Percentiles rank a stretch among this genome's conserved stretches.
These are phyloP conservation scores for Monosporozyma solicola DNA, from an alignment of 805 yeast species.

Conservation along the genomic window DNA sequence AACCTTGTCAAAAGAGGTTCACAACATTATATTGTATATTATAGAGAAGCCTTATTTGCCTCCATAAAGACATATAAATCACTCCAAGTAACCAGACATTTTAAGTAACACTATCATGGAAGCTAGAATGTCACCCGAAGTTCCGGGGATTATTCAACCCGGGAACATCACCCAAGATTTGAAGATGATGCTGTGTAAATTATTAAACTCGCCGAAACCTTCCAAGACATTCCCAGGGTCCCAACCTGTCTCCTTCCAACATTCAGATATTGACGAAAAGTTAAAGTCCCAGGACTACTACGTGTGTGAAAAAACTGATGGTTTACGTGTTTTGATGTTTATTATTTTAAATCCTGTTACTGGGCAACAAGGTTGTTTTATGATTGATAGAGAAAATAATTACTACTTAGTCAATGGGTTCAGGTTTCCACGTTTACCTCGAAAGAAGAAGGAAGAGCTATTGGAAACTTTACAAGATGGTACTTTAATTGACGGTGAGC, in stretches of 20 bases:
- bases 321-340: slow-evolving; percentile 73
- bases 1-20: neutral
- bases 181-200: slow-evolving; percentile 55
- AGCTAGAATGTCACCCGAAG: slow-evolving; percentile 56
- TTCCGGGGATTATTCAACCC: slow-evolving; percentile 79
- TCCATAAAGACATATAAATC: neutral
- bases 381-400: slow-evolving; percentile 83
- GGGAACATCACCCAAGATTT: slow-evolving; percentile 61
- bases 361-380: slow-evolving; percentile 79
- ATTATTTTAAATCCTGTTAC: slow-evolving; percentile 54
- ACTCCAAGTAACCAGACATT: neutral
- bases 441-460: slow-evolving; percentile 25
- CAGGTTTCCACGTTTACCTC: slow-evolving; percentile 62
- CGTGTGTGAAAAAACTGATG: slow-evolving; percentile 96
- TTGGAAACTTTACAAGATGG: slow-evolving; percentile 64
- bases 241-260: slow-evolving; percentile 87
- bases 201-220: slow-evolving; percentile 46
- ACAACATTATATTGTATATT: no score
- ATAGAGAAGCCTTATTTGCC: neutral
- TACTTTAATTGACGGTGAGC: slow-evolving; percentile 88
- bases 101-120: slow-evolving; percentile 13
- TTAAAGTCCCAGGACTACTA: slow-evolving; percentile 67
- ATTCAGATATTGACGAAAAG: slow-evolving; percentile 56
- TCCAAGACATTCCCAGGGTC: slow-evolving; percentile 69
- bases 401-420: slow-evolving; percentile 73